phyloP scores from a whole-genome alignment of 208 protist genomes.

The Acanthamoeba healyi region DNA sequence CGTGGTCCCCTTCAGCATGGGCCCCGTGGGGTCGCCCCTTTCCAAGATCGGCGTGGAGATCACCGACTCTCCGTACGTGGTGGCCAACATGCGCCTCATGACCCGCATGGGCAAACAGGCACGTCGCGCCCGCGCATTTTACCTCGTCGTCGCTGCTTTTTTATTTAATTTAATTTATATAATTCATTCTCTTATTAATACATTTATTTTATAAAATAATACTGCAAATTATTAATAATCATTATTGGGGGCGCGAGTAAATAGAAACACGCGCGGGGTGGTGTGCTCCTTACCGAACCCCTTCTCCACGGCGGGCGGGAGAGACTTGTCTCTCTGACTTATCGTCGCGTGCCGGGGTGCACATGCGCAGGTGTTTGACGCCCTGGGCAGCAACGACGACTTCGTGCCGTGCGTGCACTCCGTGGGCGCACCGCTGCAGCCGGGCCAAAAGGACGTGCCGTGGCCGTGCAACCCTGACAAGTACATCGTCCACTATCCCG shows the following conservation, averaged over 20 bases:
- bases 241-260: too few species aligned
- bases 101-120: slow-evolving; percentile 84
- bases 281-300: too few species aligned
- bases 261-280: too few species aligned
- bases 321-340: too few species aligned
- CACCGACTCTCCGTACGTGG: slow-evolving; percentile 90
- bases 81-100: slow-evolving; percentile 90
- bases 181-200: neutral
- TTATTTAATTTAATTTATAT: slow-evolving; percentile 37
- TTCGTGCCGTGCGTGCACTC: slow-evolving; percentile 89
- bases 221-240: too few species aligned
- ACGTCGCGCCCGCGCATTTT: too few species aligned
- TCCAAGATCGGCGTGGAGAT: slow-evolving; percentile 88
- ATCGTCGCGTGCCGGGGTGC: too few species aligned
- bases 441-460: slow-evolving; percentile 82
- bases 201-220: too few species aligned
- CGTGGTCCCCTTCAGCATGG: slow-evolving; percentile 91
- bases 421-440: slow-evolving; percentile 84
- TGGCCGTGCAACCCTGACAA: slow-evolving; percentile 89
- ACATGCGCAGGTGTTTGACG: neutral
- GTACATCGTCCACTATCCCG: slow-evolving; percentile 90
- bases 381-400: neutral
- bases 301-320: too few species aligned
- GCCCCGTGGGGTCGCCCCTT: slow-evolving; percentile 85
- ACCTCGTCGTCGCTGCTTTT: neutral